Evolutionary conservation across 495 filamentous ascomycete genomes (phyloP).

Genomic region (Penicillium alfredii): DNA sequence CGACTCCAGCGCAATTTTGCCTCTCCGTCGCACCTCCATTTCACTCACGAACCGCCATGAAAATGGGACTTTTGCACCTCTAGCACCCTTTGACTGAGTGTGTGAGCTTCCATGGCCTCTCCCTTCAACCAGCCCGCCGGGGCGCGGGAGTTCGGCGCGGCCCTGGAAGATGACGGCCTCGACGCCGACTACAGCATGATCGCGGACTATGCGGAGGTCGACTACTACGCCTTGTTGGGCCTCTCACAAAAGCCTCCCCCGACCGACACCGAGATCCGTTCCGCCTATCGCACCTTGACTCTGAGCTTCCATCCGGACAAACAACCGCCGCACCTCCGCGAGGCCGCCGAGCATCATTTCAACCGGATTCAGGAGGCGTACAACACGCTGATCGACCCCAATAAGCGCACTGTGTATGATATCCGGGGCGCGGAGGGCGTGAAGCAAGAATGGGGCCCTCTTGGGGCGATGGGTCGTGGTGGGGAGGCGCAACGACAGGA

Average conservation of each 20-base stretch:
- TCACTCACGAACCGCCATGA: background rate
- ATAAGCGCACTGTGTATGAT: slow-evolving; percentile 53
- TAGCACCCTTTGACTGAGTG: slow-evolving; percentile 1
- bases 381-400: slow-evolving; percentile 49
- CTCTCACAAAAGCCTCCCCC: slow-evolving; percentile 40
- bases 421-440: slow-evolving; percentile 42
- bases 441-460: slow-evolving; percentile 34
- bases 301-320: slow-evolving; percentile 57
- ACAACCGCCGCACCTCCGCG: slow-evolving; percentile 43
- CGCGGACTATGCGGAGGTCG: slow-evolving; percentile 29
- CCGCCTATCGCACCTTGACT: slow-evolving; percentile 46
- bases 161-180: slow-evolving; percentile 20
- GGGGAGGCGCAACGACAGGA: slow-evolving; percentile 26
- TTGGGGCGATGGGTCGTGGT: slow-evolving; percentile 29
- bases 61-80: too few relatives aligned
- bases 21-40: slow-evolving; percentile 2
- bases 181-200: slow-evolving; percentile 18
- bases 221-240: slow-evolving; percentile 50
- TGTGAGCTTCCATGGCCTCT: slow-evolving; percentile 11
- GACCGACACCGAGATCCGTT: slow-evolving; percentile 45
- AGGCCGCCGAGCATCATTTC: slow-evolving; percentile 45
- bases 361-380: slow-evolving; percentile 47
- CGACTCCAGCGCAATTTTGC: slow-evolving; percentile 18
- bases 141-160: slow-evolving; percentile 14
- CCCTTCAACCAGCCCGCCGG: slow-evolving; percentile 9